These are phyloP conservation scores for Margaritispora aquatica DNA, from an alignment of 495 filamentous ascomycete species.

Conservation along the genomic window DNA sequence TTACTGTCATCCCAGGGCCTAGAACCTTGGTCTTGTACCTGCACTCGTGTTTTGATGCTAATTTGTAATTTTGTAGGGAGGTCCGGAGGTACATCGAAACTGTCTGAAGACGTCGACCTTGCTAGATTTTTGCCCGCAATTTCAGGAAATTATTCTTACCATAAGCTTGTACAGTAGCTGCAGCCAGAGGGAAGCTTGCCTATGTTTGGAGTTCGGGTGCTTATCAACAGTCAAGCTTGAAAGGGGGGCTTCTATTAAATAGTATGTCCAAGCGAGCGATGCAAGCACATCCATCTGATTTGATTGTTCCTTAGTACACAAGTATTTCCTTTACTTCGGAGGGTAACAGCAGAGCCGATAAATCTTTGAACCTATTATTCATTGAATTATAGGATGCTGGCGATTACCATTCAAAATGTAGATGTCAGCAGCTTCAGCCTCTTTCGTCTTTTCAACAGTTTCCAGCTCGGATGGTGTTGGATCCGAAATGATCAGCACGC, in stretches of 20 bases:
- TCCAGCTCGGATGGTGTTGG: background rate
- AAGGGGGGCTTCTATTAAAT: background rate
- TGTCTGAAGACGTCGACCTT: slow-evolving; percentile 30
- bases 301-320: background rate
- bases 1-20: background rate
- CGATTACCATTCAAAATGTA: background rate
- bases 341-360: too few species aligned
- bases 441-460: background rate
- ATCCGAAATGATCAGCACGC: slow-evolving; percentile 2
- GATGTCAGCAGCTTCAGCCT: too few species aligned
- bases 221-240: background rate
- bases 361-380: background rate
- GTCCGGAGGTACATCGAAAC: slow-evolving; percentile 69
- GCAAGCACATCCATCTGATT: background rate
- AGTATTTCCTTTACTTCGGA: background rate
- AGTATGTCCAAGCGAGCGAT: background rate
- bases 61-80: slow-evolving; percentile 47
- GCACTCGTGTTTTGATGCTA: slow-evolving; percentile 10
- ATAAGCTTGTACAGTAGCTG: background rate
- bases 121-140: background rate
- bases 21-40: too few species aligned
- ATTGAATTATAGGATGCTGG: background rate
- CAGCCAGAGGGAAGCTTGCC: background rate
- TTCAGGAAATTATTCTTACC: background rate
- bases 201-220: background rate